Base-by-base conservation (phyloP, 345 rosid genomes). In the Arabis alpina region DNA sequence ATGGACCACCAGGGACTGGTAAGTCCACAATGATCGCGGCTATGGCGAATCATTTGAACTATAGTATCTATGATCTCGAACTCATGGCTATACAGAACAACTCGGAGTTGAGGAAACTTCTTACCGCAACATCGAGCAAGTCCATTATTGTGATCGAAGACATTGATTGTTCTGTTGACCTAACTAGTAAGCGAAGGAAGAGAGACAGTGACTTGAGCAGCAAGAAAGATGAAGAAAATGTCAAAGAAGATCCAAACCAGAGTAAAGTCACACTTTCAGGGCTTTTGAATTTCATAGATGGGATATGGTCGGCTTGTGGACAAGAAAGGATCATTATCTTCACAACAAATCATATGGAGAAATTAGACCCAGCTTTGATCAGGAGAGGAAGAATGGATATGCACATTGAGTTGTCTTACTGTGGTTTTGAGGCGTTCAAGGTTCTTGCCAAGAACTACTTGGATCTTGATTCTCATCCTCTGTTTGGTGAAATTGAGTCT, bases 311-410 rank as follows among this genome's bases (percentile, higher is more conserved):
- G 48, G 80, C 79, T 19, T 78, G 73, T 23, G 80, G 71, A 15
- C 78, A 66, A 24, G 82, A 76, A 28, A 78, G 79, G 69, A 53
- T 80, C 11, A 54, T 80, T 11, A 34, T 77, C 0, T 79, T 82
- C 44, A 82, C 78, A 0, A 82, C 85, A 0, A 79, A 79, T 47
- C 72, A 77, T 45, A 61, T 80, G 11, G 64, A 80, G 10, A 79
- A 77, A 27, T 52, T 79, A 24, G 83, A 82, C 58, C 81, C 81
- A 1, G 83, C 83, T 28, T 41, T 82, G 54, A 79, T 79, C 4
- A 70, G 85, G 36, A 60, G 76, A 63, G 82, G 85, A 11, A 62
- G 81, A 30, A 79, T 82, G 81, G 85, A 79, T 52, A 64, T 70
- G 70, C 81, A 68, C 28, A 66, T 82, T 24, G 74, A 77, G 44